These are phyloP conservation scores for Linaria vulgaris DNA, from an alignment of 257 asterid genomes.

Conservation along the genomic window DNA sequence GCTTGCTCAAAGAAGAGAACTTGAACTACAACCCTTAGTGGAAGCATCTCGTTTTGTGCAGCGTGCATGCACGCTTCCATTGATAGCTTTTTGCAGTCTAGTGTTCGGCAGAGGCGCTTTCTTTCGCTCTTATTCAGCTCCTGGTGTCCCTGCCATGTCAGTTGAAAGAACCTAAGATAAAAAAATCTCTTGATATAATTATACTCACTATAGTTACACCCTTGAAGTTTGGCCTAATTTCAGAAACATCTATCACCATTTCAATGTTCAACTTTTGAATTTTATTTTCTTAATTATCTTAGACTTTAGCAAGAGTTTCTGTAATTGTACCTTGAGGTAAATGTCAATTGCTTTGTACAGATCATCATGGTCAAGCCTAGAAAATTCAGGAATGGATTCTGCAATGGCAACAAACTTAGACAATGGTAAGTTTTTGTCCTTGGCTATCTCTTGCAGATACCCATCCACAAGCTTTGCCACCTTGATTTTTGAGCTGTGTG, in stretches of 20 bases:
- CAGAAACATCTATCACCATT: too few relatives aligned
- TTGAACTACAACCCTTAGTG: constrained; percentile 79
- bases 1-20: constrained; percentile 94
- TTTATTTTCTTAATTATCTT: too few relatives aligned
- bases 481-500: constrained; percentile 73
- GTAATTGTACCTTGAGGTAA: constrained; percentile 65
- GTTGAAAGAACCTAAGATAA: not conserved
- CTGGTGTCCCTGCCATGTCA: constrained; percentile 62
- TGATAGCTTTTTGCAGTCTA: constrained; percentile 79
- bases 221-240: too few relatives aligned
- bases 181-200: not conserved
- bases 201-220: too few relatives aligned
- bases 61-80: constrained; percentile 85
- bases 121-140: constrained; percentile 75
- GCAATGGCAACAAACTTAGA: constrained; percentile 69
- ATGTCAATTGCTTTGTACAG: constrained; percentile 85
- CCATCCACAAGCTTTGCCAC: constrained; percentile 83
- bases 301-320: too few relatives aligned
- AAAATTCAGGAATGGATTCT: constrained; percentile 65
- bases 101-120: constrained; percentile 59
- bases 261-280: too few relatives aligned
- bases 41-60: constrained; percentile 88
- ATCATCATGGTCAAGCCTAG: constrained; percentile 85
- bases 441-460: constrained; percentile 66
- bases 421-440: constrained; percentile 46